phyloP scores from a whole-genome alignment of 2,329 filamentous ascomycete species.

The Claviceps arundinis region DNA sequence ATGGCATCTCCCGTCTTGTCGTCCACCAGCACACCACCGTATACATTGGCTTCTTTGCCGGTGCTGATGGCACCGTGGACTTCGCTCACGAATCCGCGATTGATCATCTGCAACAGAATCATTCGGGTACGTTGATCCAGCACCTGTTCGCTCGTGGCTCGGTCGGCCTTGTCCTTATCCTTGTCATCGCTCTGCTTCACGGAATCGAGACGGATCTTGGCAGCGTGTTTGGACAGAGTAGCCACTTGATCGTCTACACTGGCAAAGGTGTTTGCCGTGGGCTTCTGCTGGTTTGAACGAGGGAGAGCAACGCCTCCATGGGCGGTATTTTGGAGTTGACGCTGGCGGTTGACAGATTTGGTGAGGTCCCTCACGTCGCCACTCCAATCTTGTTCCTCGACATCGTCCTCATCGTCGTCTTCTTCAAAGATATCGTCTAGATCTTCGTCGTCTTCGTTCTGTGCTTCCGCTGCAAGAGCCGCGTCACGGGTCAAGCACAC shows the following conservation, averaged over 20 bases:
- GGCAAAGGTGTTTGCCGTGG: slow-evolving; percentile 63
- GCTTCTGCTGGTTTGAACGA: slow-evolving; percentile 66
- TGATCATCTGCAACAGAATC: slow-evolving; percentile 93
- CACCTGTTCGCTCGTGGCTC: slow-evolving; percentile 89
- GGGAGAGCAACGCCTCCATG: slow-evolving; percentile 35
- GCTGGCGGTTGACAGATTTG: slow-evolving; percentile 79
- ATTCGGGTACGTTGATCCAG: slow-evolving; percentile 87
- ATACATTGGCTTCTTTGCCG: slow-evolving; percentile 97
- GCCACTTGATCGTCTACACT: slow-evolving; percentile 80
- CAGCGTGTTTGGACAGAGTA: slow-evolving; percentile 70
- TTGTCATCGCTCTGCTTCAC: slow-evolving; percentile 39
- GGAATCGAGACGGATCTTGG: slow-evolving; percentile 68
- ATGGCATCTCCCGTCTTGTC: slow-evolving; percentile 39
- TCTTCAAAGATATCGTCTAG: slow-evolving; percentile 26
- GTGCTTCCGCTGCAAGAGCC: slow-evolving; percentile 9
- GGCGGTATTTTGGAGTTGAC: slow-evolving; percentile 41
- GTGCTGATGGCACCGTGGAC: slow-evolving; percentile 93
- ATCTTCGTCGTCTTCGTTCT: slow-evolving; percentile 23
- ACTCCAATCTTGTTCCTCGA: slow-evolving; percentile 50
- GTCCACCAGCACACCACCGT: slow-evolving; percentile 64
- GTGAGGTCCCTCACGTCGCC: slow-evolving; percentile 56
- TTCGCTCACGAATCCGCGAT: slow-evolving; percentile 75
- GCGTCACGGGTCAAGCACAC: slow-evolving; percentile 17
- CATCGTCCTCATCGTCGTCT: slow-evolving; percentile 43
- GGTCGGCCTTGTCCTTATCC: slow-evolving; percentile 78